Base-by-base conservation (phyloP, 2,329 filamentous ascomycete species). In the Exophiala aquamarina region DNA sequence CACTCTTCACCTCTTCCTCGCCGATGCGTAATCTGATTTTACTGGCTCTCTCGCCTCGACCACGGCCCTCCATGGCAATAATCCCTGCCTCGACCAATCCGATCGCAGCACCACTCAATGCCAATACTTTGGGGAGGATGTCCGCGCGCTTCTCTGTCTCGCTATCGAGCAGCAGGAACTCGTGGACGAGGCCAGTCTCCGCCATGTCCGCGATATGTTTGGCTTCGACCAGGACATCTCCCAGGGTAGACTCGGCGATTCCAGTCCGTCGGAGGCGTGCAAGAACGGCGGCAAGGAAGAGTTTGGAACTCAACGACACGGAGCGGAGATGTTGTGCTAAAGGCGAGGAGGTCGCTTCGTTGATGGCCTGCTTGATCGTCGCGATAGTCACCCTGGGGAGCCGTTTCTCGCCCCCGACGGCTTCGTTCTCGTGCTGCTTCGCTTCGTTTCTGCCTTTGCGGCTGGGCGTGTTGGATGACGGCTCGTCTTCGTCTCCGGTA, bases 341-440 rank as follows among this genome's bases (percentile, higher is more conserved):
- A 2, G 93, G 93, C 47, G 89, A 95, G 3, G 87, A 90, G 1
- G 92, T 97, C 4, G 92, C 91, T 71, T 98, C 93, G 61, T 87
- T 88, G 67, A 98, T 97, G 28, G 93, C 93, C 63, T 88, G 84
- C 67, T 95, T 95, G 66, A 97, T 87, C 3, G 89, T 96, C 42
- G 87, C 83, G 61, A 97, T 96, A 1, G 90, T 96, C 32, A 98
- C 93, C 41, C 84, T 79, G 28, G 74, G 74, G 15, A 63, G 66
- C 37, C 47, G 70, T 47, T 64, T 51, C 7, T 51, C 35, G 18
- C 35, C 40, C 20, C 50, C 37, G 37, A 36, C 37, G 17, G 21
- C 38, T 45, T 34, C 44, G 31, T 19, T 42, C 44, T 47, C 49
- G 50, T 40, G 54, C 60, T 63, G 15, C 18, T 45, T 48, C 10